phyloP scores from a whole-genome alignment of 2,329 filamentous ascomycete species.

The Endothia cerciana region DNA sequence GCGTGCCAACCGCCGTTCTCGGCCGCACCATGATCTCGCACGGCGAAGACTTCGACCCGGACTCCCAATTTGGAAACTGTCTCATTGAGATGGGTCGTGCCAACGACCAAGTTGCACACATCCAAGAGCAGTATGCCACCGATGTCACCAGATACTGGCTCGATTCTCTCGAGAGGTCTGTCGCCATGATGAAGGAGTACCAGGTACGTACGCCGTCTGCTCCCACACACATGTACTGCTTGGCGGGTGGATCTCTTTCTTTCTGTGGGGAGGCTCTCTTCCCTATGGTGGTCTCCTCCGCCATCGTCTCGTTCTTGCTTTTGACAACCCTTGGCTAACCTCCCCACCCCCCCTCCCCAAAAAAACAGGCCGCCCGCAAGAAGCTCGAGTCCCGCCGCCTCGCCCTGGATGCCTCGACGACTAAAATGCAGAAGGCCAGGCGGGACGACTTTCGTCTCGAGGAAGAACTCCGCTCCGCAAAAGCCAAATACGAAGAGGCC shows the following conservation, averaged over 20 bases:
- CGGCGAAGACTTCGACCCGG: slow-evolving; percentile 88
- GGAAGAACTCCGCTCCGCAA: slow-evolving; percentile 87
- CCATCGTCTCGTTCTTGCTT: slow-evolving; percentile 15
- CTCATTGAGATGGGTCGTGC: slow-evolving; percentile 81
- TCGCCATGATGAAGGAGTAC: slow-evolving; percentile 97
- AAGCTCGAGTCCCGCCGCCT: slow-evolving; percentile 90
- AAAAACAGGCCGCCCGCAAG: slow-evolving; percentile 70
- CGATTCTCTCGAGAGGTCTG: slow-evolving; percentile 84
- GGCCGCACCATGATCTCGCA: slow-evolving; percentile 86
- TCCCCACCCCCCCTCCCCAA: background rate
- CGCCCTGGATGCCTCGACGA: slow-evolving; percentile 86
- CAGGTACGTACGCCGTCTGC: slow-evolving; percentile 69
- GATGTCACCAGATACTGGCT: slow-evolving; percentile 84
- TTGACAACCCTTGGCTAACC: background rate
- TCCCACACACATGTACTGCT: background rate
- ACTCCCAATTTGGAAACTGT: slow-evolving; percentile 90
- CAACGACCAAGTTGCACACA: slow-evolving; percentile 83
- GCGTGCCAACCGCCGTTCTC: slow-evolving; percentile 75
- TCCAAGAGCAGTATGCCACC: slow-evolving; percentile 81
- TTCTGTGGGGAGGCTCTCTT: too few relatives aligned
- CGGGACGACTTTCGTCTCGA: slow-evolving; percentile 92
- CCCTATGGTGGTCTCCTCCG: background rate
- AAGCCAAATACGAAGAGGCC: slow-evolving; percentile 95
- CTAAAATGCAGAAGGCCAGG: slow-evolving; percentile 91
- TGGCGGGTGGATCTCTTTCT: background rate